Conservation (phyloP, 1,284 basidiomycete genomes). For the Heliocybe sulcata region DNA sequence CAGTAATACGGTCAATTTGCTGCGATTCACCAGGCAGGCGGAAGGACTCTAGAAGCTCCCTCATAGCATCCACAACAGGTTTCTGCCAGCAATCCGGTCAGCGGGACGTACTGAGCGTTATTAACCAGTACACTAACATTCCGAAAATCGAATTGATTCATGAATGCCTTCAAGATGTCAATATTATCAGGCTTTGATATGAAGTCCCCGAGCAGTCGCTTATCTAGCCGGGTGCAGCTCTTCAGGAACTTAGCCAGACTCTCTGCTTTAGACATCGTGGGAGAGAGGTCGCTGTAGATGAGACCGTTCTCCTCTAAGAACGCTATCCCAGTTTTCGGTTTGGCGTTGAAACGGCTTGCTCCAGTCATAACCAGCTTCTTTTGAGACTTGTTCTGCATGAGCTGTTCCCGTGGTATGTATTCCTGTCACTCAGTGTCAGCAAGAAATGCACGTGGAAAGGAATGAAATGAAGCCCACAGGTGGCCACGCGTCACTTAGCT, state of each 20-base stretch:
- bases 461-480: slow-evolving; percentile 29
- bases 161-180: slow-evolving; percentile 83
- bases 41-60: slow-evolving; percentile 92
- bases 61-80: slow-evolving; percentile 91
- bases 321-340: slow-evolving; percentile 89
- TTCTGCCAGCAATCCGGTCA: slow-evolving; percentile 47
- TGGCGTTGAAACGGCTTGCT: slow-evolving; percentile 87
- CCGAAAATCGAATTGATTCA: slow-evolving; percentile 87
- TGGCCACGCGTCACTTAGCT: slow-evolving; percentile 52
- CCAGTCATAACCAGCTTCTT: slow-evolving; percentile 87
- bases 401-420: slow-evolving; percentile 46
- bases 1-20: slow-evolving; percentile 92
- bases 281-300: slow-evolving; percentile 64
- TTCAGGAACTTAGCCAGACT: slow-evolving; percentile 85
- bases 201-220: slow-evolving; percentile 91
- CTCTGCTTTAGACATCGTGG: slow-evolving; percentile 44
- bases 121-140: slow-evolving; percentile 45
- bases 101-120: slow-evolving; percentile 6
- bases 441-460: background rate
- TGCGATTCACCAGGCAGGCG: slow-evolving; percentile 94
- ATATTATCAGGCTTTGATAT: slow-evolving; percentile 87
- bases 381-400: slow-evolving; percentile 72
- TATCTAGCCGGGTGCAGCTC: slow-evolving; percentile 82
- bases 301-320: slow-evolving; percentile 86
- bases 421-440: slow-evolving; percentile 26